Evolutionary conservation across 2,329 filamentous ascomycete species (phyloP), one percentile per base, ranked within the genome.

Genomic region (Aspergillus intermedius): DNA sequence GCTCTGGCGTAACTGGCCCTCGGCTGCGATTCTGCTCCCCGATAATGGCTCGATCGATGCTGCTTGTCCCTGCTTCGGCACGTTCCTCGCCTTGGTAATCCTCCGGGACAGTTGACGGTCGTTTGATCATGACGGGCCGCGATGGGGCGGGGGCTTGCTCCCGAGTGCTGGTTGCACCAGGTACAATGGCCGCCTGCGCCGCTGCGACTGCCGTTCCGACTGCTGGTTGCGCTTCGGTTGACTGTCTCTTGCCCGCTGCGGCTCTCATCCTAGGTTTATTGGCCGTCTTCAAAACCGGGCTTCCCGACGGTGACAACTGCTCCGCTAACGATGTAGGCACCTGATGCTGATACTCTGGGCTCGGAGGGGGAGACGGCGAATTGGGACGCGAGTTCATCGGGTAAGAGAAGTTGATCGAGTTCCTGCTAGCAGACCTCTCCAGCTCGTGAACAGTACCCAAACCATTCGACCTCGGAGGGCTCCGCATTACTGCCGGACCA

Each of bases 391-490:
- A 60, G 46, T 63, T 65, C 55, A 68, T 69, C 3, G 72, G 72
- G 44, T 74, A 73, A 1, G 74, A 76, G 49, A 76, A 76, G 57
- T 76, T 76, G 50, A 76, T 62, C 3, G 74, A 76, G 28, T 65
- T 68, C 41, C 71, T 61, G 53, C 70, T 76, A 40, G 56, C 58
- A 4, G 66, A 57, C 32, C 70, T 63, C 47, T 73, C 70, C 22
- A 66, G 45, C 42, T 71, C 69, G 1, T 62, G 60, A 8, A 68
- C 62, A 2, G 56, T 64, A 21, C 55, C 61, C 45, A 64, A 50
- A 25, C 53, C 54, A 10, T 15, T 12, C 37, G 17, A 17, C 17
- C 8, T 22, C 8, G 17, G 6, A 21, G 37, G 37, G 12, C 15
- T 19, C 17, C 37, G 15, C 45, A 48, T 57, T n/a, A 52, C 48